phyloP scores from a whole-genome alignment of 768 basidiomycete species.

The Tricholoma terreum region DNA sequence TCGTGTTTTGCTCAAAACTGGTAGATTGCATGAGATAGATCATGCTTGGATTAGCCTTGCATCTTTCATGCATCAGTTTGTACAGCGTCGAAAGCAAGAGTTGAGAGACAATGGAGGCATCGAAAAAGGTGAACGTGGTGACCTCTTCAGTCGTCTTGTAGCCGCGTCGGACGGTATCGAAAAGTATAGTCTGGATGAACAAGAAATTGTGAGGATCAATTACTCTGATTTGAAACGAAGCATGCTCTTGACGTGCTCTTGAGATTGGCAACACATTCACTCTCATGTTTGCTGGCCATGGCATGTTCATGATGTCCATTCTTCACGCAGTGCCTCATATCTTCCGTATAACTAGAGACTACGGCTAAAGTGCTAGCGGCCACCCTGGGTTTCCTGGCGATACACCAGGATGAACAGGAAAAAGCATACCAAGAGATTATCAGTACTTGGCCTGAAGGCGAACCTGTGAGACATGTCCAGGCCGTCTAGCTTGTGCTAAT shows the following conservation, averaged over 20 bases:
- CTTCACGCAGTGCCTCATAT: neutral
- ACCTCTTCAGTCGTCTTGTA: conserved; percentile 19
- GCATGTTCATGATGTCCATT: conserved; percentile 4
- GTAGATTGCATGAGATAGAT: conserved; percentile 16
- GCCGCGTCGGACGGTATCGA: conserved; percentile 13
- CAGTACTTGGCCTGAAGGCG: conserved; percentile 29
- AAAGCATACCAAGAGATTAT: conserved; percentile 46
- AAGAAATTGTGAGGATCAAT: conserved; percentile 18
- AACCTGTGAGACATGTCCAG: conserved; percentile 23
- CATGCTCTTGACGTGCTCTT: neutral
- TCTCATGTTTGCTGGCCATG: conserved; percentile 25
- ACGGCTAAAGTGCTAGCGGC: conserved; percentile 48
- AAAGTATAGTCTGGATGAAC: conserved; percentile 15
- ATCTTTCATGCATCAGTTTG: conserved; percentile 12
- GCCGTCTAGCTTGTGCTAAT: neutral
- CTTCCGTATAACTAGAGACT: conserved; percentile 34
- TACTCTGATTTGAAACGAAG: neutral
- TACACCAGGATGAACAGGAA: conserved; percentile 46
- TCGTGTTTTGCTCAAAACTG: neutral
- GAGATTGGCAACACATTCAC: conserved; percentile 24
- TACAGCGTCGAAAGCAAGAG: conserved; percentile 9
- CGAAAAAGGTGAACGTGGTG: conserved; percentile 2
- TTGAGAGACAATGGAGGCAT: neutral
- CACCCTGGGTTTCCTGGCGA: conserved; percentile 43
- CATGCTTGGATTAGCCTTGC: conserved; percentile 14